Percentiles rank a stretch among this genome's conserved stretches.
phyloP scores from a whole-genome alignment of 2,329 filamentous ascomycete species.

The Helotiales sp. region DNA sequence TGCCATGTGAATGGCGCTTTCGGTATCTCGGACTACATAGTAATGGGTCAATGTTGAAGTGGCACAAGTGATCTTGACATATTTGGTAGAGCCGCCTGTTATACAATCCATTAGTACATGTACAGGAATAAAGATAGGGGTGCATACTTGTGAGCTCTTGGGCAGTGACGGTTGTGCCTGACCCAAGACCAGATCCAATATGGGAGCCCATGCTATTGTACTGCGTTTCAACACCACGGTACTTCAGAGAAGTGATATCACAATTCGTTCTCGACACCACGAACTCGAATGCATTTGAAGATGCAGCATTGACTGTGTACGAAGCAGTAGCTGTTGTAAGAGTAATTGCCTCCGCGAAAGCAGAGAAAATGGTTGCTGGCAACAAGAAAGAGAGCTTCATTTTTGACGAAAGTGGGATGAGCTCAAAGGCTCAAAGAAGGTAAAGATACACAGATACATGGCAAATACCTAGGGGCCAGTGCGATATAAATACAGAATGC shows the following conservation, averaged over 20 bases:
- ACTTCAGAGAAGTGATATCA: slow-evolving; percentile 68
- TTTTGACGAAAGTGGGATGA: not conserved
- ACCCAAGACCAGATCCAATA: slow-evolving; percentile 63
- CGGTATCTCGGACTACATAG: slow-evolving; percentile 64
- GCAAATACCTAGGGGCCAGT: not conserved
- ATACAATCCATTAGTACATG: not conserved
- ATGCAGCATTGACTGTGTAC: slow-evolving; percentile 55
- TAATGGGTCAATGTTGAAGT: slow-evolving; percentile 68
- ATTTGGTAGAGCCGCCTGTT: slow-evolving; percentile 38
- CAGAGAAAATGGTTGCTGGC: slow-evolving; percentile 25
- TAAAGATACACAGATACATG: not conserved
- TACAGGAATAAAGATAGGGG: not conserved
- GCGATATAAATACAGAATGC: not conserved
- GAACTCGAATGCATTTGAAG: slow-evolving; percentile 55
- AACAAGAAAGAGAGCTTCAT: slow-evolving; percentile 25
- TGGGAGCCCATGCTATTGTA: slow-evolving; percentile 57
- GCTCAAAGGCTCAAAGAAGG: not conserved
- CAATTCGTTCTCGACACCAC: slow-evolving; percentile 59
- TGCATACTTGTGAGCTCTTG: slow-evolving; percentile 23
- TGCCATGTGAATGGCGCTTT: slow-evolving; percentile 59
- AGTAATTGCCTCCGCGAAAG: slow-evolving; percentile 48
- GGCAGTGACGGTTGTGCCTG: slow-evolving; percentile 54
- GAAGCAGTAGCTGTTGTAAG: slow-evolving; percentile 48
- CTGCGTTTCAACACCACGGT: slow-evolving; percentile 63
- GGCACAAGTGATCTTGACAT: slow-evolving; percentile 65